Conservation (phyloP, 345 rosid genomes). For the Citrus hindsii region DNA sequence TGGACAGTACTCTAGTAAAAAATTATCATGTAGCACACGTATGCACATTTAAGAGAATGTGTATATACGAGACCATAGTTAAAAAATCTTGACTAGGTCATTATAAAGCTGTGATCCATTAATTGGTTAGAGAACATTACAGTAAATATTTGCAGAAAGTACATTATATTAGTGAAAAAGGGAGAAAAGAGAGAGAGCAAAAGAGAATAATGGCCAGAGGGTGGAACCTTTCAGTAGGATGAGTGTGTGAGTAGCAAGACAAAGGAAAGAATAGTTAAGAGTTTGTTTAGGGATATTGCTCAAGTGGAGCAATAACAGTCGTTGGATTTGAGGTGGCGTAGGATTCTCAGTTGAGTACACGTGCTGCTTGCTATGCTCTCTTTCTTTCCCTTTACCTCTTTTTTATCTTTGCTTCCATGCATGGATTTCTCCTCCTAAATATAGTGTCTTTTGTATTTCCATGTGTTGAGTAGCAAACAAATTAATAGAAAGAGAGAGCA, state of each 20-base stretch:
- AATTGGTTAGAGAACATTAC: no score
- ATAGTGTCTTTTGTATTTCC: constrained; percentile 4
- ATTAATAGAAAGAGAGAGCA: background rate
- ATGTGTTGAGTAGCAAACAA: background rate
- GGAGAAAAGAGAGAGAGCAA: background rate
- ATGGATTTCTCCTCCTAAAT: constrained; percentile 64
- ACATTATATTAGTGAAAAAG: no score
- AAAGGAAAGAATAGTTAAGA: constrained; percentile 42
- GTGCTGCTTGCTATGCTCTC: constrained; percentile 32
- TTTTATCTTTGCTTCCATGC: constrained; percentile 58
- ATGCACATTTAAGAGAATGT: no score
- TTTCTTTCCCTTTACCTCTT: constrained; percentile 21
- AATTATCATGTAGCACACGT: no score
- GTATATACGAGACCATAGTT: no score
- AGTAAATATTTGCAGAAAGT: no score
- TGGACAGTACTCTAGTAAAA: no score
- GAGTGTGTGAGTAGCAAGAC: constrained; percentile 25
- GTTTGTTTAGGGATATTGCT: constrained; percentile 21
- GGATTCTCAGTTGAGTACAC: constrained; percentile 45
- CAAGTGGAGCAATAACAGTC: constrained; percentile 25
- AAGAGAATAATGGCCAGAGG: background rate
- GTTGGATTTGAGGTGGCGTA: constrained; percentile 32
- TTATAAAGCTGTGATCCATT: no score
- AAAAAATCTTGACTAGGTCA: no score
- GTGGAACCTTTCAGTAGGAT: background rate